A percentile compares a stretch with the other conserved stretches of the same genome.
phyloP scores from a whole-genome alignment of 2,329 filamentous ascomycete genomes.

The Teratosphaeria pseudoeucalypti region DNA sequence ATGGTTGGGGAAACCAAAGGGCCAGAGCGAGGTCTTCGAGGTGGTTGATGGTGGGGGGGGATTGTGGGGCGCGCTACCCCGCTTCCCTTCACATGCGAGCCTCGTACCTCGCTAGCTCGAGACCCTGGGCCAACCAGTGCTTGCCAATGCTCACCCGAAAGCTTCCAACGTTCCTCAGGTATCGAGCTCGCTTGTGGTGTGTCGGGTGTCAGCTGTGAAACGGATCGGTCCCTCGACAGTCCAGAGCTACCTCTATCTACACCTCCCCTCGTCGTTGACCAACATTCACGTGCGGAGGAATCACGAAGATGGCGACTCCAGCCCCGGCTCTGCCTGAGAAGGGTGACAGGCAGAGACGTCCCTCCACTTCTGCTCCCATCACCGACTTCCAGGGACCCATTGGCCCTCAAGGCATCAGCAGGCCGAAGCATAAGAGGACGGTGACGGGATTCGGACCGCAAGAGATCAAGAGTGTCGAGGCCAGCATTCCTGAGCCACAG shows the following conservation, averaged over 20 bases:
- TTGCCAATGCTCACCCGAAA: neutral
- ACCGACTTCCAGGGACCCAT: constrained; percentile 78
- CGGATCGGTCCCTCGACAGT: neutral
- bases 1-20: neutral
- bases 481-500: constrained; percentile 79
- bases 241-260: neutral
- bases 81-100: neutral
- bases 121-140: neutral
- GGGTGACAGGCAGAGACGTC: constrained; percentile 61
- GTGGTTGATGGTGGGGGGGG: neutral
- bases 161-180: neutral
- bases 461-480: constrained; percentile 91
- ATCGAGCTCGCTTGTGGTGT: neutral
- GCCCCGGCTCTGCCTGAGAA: constrained; percentile 16
- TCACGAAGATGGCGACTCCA: constrained; percentile 11
- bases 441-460: constrained; percentile 81
- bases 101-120: neutral
- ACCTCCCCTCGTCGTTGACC: neutral
- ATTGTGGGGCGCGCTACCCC: neutral
- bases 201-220: neutral
- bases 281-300: neutral
- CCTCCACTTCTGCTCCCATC: constrained; percentile 72
- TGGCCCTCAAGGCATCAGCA: constrained; percentile 66
- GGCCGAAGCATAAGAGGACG: constrained; percentile 96
- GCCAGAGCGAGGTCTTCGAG: neutral